Conservation (phyloP, 805 yeast species). For the Yarrowia deformans region DNA sequence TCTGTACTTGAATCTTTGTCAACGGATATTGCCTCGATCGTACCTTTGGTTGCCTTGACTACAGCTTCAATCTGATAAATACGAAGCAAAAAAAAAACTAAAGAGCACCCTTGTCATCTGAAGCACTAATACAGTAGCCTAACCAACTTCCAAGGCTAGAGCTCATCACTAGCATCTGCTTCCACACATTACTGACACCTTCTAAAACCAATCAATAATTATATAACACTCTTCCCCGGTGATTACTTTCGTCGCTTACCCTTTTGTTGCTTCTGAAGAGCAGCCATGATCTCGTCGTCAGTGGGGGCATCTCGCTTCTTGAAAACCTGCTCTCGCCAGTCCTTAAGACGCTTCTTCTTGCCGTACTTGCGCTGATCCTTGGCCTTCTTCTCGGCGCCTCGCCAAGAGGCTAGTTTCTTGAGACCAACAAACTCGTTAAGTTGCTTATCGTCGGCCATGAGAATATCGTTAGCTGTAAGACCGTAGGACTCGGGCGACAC, state of each 20-base stretch:
- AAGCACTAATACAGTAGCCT: too few relatives aligned
- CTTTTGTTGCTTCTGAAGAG: constrained; percentile 40
- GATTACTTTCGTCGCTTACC: constrained; percentile 30
- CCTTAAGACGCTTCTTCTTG: constrained; percentile 80
- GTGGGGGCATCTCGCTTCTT: constrained; percentile 58
- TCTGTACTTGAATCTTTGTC: too few relatives aligned
- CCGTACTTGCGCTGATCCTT: constrained; percentile 86
- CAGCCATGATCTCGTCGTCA: constrained; percentile 43
- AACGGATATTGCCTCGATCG: too few relatives aligned
- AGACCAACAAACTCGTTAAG: constrained; percentile 85
- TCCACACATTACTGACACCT: not conserved
- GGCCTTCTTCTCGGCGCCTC: constrained; percentile 71
- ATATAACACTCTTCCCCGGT: not conserved
- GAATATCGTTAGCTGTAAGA: constrained; percentile 80
- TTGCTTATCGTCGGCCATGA: constrained; percentile 86
- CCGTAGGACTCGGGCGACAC: constrained; percentile 96
- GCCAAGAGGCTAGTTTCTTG: constrained; percentile 92
- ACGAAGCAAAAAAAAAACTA: too few relatives aligned
- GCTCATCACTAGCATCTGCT: too few relatives aligned
- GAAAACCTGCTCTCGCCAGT: constrained; percentile 89
- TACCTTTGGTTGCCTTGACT: too few relatives aligned
- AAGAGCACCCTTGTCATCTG: too few relatives aligned
- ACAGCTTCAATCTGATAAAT: too few relatives aligned
- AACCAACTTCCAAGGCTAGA: too few relatives aligned
- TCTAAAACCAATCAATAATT: not conserved